Evolutionary conservation across 2,329 filamentous ascomycete genomes (phyloP).

Genomic region (Pestalotiopsis sp.): DNA sequence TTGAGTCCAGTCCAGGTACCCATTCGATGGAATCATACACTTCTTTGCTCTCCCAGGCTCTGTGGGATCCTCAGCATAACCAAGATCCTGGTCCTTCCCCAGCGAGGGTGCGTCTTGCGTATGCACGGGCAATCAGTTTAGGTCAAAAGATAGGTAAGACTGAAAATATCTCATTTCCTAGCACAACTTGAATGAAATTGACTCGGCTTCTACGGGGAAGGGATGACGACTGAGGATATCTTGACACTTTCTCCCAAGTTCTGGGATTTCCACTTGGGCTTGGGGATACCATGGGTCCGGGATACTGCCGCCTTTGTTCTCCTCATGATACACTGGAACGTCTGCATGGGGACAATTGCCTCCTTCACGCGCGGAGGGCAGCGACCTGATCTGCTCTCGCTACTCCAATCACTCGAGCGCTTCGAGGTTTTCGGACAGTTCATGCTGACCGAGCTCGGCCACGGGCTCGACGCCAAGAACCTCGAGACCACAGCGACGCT

Average conservation of each 20-base stretch:
- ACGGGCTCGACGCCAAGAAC: slow-evolving; percentile 40
- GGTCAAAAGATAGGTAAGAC: too few species aligned
- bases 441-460: slow-evolving; percentile 41
- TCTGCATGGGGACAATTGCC: slow-evolving; percentile 32
- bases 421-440: slow-evolving; percentile 34
- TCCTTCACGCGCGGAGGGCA: slow-evolving; percentile 15
- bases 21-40: too few species aligned
- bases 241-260: background rate
- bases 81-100: too few species aligned
- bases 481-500: slow-evolving; percentile 40
- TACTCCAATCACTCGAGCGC: background rate
- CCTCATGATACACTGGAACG: slow-evolving; percentile 33
- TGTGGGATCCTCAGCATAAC: too few species aligned
- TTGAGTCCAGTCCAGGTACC: too few species aligned
- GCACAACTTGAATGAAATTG: too few species aligned
- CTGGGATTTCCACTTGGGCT: background rate
- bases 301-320: slow-evolving; percentile 25
- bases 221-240: background rate
- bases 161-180: too few species aligned
- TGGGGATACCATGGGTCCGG: background rate
- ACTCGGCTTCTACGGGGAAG: background rate
- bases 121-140: too few species aligned
- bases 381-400: slow-evolving; percentile 10
- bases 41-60: too few species aligned
- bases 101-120: too few species aligned